Base-by-base conservation (phyloP, 306 rosid species). In the Coriaria nepalensis region DNA sequence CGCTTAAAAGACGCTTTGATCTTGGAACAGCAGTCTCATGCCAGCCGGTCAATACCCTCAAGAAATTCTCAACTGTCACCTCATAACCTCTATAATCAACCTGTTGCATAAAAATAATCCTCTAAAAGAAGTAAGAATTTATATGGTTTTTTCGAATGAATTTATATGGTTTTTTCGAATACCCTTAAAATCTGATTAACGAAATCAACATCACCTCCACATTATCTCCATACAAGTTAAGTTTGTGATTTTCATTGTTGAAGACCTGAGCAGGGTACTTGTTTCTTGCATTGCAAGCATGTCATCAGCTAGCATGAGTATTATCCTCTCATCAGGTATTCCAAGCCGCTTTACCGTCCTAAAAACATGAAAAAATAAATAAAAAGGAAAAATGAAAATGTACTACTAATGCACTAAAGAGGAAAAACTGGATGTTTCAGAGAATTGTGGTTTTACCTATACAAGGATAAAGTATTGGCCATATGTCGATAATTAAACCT, bases 31-130 rank as follows among this genome's bases (percentile, higher is more conserved):
- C 80, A 62, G 43, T 69, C 67, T 79, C 94, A 65, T 84, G 97
- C 43, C 92, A 95, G 42, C 95, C 97, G 4, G 94, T 79, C 46
- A 90, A 67, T 32, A 90, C 95, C 46, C 95, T 82, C 35, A 90
- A 58, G 52, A 90, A 84, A 43, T 77, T 90, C 57, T 90, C 94
- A 41, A 79, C 87, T 0, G 86, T 90, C 65, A 90, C 97, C 74
- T 90, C 97, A 65, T 90, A 90, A 53, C 98, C 98, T 62, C 94
- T 90, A 75, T 90, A 84, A 73, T 90, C 97, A 46, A 90, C 97
- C 97, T 90, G 73, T 62, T 61, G 47, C 49, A 64, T 33, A 61
- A 47, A 46, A 37, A 54, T 43, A 13, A 42, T 50, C 59, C 61
- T 60, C 52, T 15, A 35, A 33, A 47, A 37, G 47, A 53, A 53